Evolutionary conservation across 345 rosid species (phyloP), one percentile per base, ranked within the genome.

Genomic region (Acer yangbiense): DNA sequence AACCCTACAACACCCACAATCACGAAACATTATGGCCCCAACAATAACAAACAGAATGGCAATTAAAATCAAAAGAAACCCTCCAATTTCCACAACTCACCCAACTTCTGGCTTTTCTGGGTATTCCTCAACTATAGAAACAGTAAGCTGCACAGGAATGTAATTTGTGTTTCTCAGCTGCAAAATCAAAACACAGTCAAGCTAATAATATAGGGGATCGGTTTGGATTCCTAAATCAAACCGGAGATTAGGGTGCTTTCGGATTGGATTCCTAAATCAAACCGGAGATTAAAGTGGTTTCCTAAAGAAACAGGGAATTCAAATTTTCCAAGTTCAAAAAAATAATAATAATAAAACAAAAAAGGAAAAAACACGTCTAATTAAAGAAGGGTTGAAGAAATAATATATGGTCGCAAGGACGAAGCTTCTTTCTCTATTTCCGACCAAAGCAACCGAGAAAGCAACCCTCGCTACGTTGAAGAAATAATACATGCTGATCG

Each of bases 81-180:
- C 62, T 27, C 14, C 7, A 60, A 11, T 16, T 41, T 32, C 9
- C 9, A n/a, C 63, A n/a, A 73, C 92, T 86, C 65, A 90, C 95
- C 76, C 75, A 46, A 76, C 78, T 41, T 79, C 83, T 18, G 84
- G 74, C 41, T 75, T 72, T 72, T 80, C 75, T 7, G 84, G 77
- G 69, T 64, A 21, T 62, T 79, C 84, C 69, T 78, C 76, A 43
- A 57, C 84, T 73, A 80, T 58, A 68, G 67, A 65, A 80, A 83
- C 83, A 17, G 74, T 69, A 73, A 76, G 82, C 72, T 80, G 80
- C 65, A 69, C 83, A 41, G 73, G 65, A 68, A 17, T 73, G 20
- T 58, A 71, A 50, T 76, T 71, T 6, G 68, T 41, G 71, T 72
- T 81, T 72, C 81, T 81, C 87, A 83, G 84, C 79, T 77, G n/a